Evolutionary conservation across 1,284 basidiomycete species (phyloP), one percentile per base, ranked within the genome.

Genomic region (Neonothopanus nambi): DNA sequence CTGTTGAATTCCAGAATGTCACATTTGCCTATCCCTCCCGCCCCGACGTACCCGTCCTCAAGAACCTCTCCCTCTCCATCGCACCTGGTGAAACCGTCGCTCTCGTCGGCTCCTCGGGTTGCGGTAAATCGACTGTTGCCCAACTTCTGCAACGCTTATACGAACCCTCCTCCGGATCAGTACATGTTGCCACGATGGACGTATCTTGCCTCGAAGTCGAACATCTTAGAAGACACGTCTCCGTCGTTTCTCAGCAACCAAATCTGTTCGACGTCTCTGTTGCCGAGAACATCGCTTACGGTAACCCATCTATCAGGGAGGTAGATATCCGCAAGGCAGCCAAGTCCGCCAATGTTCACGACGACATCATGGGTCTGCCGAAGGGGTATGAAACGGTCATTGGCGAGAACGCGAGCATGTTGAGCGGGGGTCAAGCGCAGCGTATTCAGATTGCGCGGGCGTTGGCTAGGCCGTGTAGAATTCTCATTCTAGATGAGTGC

Each of bases 361-460:
- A 91, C n/a, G 95, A 96, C 70, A 83, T 98, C 66, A 76, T 81
- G 73, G 70, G 76, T 5, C 78, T 98, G 0, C 91, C 93, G 0
- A 74, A 87, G 21, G 91, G 89, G 0, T 98, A 98, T 74, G 85
- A 91, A 44, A 97, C 94, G 0, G 67, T 76, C 51, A 78, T 98
- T 1, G 95, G 96, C 43, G 93, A 96, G 71, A 93, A 94, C 66
- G 94, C 92, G 0, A 73, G 81, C 15, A 80, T 94, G 46, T 84
- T 98, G 54, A 96, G 93, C 0, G 96, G 96, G 28, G 96, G 96
- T 1, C 96, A 99, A 67, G 92, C 91, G 2, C 96, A 99, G 71
- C 82, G 96, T 3, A 71, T 99, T 7, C 89, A 91, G 64, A 94
- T 98, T 59, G 96, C 96, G 0, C 82, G 96, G 2, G 94, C 95